Conservation (phyloP, 805 yeast species). For the Saturnispora zaruensis region DNA sequence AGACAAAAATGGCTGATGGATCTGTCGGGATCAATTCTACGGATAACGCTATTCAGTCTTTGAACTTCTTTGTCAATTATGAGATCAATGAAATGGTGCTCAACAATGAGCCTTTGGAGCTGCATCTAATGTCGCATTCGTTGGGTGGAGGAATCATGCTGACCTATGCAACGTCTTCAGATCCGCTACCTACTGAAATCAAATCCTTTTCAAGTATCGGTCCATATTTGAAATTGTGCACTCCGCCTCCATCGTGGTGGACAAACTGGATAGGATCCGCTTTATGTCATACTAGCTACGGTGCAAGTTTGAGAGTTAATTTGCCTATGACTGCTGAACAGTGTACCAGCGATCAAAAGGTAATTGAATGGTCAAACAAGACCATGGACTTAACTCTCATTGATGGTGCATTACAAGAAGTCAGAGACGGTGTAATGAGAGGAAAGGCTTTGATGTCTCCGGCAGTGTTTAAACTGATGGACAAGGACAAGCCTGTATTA, state of each 20-base stretch:
- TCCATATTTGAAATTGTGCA: constrained; percentile 43
- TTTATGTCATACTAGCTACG: constrained; percentile 37
- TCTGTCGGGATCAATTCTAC: constrained; percentile 52
- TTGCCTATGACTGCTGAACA: constrained; percentile 50
- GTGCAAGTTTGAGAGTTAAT: constrained; percentile 34
- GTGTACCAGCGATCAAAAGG: constrained; percentile 41
- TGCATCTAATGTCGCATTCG: constrained; percentile 58
- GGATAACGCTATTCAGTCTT: constrained; percentile 44
- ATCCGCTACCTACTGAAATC: constrained; percentile 28
- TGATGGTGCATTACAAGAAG: constrained; percentile 44
- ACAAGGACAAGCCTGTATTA: constrained; percentile 39
- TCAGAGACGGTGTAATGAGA: constrained; percentile 51
- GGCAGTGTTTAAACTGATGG: constrained; percentile 29
- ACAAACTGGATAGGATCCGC: constrained; percentile 35
- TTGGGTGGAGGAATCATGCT: constrained; percentile 78
- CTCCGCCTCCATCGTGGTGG: constrained; percentile 28
- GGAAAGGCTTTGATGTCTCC: constrained; percentile 43
- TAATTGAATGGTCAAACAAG: constrained; percentile 36
- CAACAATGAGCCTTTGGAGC: constrained; percentile 26
- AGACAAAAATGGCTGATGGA: constrained; percentile 43
- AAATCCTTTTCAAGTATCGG: constrained; percentile 44
- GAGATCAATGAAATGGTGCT: constrained; percentile 31
- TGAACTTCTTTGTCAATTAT: constrained; percentile 46
- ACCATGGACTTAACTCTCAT: constrained; percentile 37
- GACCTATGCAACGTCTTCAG: constrained; percentile 48